Base-by-base conservation (phyloP, 2,329 filamentous ascomycete genomes). In the Colletotrichum eremochloae region DNA sequence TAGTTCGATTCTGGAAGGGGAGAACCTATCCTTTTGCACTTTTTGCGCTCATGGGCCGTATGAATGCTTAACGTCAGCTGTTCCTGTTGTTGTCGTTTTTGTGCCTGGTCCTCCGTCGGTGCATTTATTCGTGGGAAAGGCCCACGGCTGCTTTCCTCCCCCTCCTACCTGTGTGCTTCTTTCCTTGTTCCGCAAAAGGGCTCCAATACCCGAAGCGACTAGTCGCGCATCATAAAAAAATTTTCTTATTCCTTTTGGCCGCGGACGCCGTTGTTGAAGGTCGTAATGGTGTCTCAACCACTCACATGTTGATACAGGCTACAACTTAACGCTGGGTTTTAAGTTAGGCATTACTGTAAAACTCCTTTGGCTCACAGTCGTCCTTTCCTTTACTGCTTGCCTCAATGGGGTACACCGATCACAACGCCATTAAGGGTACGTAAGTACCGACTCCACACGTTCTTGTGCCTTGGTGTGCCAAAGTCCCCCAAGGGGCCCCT, bases 1-100 rank as follows among this genome's bases (percentile, higher is more conserved):
- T 71, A 63, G 57, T 67, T 58, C 63, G 57, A 67, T 67, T 71
- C 50, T 71, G 64, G 68, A 31, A 46, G 44, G 48, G 64, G 50
- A 46, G 57, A 71, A 42, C 29, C 7, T 5, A 4, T 18, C 9
- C 6, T 58, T 71, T 71, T 57, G 4, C 24, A 2, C 5, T 5
- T 62, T 53, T 12, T 29, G 1, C 1, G 24, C 8, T 7, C 0
- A 24, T 24, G 24, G 24, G 24, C 15, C 33, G 2, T 3, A 44
- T 7, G 15, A 3, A 18, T 38, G n/a, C 12, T n/a, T 18, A 4
- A 14, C 12, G 6, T 12, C 3, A 14, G 33, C 9, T 36, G 20
- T 36, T 1, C 3, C 9, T 18, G 11, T 62, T 7, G 18, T 14
- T 29, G 12, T 6, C 2, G 14, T 38, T 3, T 44, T 20, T 20